Evolutionary conservation across 805 yeast species (phyloP).

Genomic region (Monosporozyma aerobia): DNA sequence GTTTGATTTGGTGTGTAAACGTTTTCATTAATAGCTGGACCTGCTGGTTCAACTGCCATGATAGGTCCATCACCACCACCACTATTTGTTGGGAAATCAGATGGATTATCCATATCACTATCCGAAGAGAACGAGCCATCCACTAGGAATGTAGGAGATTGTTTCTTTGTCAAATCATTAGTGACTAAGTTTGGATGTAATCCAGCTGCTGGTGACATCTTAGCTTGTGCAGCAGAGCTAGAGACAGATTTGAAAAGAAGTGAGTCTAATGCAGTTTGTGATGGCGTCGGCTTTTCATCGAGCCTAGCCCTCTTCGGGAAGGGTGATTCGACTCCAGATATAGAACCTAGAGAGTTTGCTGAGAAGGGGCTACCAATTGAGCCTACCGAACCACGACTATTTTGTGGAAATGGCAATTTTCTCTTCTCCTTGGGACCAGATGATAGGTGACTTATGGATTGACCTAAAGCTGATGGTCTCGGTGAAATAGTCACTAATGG

Average conservation of each 20-base stretch:
- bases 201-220: neutral
- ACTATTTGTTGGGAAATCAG: neutral
- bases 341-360: slow-evolving; percentile 13
- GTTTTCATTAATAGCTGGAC: neutral
- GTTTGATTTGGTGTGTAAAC: neutral
- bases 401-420: slow-evolving; percentile 6
- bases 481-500: neutral
- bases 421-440: slow-evolving; percentile 1
- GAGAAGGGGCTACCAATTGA: slow-evolving; percentile 11
- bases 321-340: slow-evolving; percentile 11
- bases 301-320: slow-evolving; percentile 15
- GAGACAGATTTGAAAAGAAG: slow-evolving; percentile 20
- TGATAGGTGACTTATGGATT: neutral
- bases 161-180: neutral
- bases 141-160: neutral
- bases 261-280: slow-evolving; percentile 26
- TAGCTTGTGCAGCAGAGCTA: slow-evolving; percentile 6
- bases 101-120: neutral
- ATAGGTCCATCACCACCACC: neutral
- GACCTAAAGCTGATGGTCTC: neutral
- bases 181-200: neutral
- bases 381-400: neutral
- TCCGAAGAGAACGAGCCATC: neutral
- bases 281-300: slow-evolving; percentile 24
- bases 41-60: neutral